Evolutionary conservation across 2,329 filamentous ascomycete species (phyloP).

Genomic region (Colletotrichum paranaense): DNA sequence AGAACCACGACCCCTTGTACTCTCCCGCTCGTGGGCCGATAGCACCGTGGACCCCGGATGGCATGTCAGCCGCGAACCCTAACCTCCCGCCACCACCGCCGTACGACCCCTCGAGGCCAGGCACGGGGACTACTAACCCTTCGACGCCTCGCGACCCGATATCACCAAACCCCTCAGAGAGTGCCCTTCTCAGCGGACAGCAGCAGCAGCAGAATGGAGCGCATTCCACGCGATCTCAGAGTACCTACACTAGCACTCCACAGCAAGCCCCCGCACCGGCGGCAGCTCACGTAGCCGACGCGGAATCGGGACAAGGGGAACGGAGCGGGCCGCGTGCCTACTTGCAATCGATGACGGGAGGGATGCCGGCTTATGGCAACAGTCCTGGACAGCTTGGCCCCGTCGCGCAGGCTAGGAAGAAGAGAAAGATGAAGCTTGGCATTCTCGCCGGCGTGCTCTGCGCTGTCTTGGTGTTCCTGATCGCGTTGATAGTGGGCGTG

Average conservation of each 20-base stretch:
- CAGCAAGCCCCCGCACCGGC: slow-evolving; percentile 15
- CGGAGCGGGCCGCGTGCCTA: slow-evolving; percentile 11
- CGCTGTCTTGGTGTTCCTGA: slow-evolving; percentile 30
- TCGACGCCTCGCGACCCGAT: slow-evolving; percentile 14
- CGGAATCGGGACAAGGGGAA: neutral
- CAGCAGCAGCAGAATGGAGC: slow-evolving; percentile 10
- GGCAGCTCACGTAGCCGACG: slow-evolving; percentile 6
- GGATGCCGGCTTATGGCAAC: slow-evolving; percentile 29
- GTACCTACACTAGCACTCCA: neutral
- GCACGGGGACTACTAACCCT: slow-evolving; percentile 7
- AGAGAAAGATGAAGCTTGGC: slow-evolving; percentile 32
- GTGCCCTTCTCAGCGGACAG: slow-evolving; percentile 19
- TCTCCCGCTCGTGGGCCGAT: slow-evolving; percentile 11
- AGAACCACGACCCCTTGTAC: slow-evolving; percentile 19
- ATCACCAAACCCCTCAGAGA: slow-evolving; percentile 20
- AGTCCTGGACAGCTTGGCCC: slow-evolving; percentile 25
- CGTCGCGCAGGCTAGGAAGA: slow-evolving; percentile 28
- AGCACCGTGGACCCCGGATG: slow-evolving; percentile 35
- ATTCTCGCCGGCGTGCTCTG: slow-evolving; percentile 23
- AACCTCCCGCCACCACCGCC: slow-evolving; percentile 37
- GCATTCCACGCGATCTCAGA: neutral
- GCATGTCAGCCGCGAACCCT: slow-evolving; percentile 32
- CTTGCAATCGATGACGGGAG: slow-evolving; percentile 32
- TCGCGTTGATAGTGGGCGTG: slow-evolving; percentile 35
- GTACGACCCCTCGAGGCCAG: slow-evolving; percentile 25